Evolutionary conservation across 2,329 filamentous ascomycete genomes (phyloP).

Genomic region (Mollisia scopiformis): DNA sequence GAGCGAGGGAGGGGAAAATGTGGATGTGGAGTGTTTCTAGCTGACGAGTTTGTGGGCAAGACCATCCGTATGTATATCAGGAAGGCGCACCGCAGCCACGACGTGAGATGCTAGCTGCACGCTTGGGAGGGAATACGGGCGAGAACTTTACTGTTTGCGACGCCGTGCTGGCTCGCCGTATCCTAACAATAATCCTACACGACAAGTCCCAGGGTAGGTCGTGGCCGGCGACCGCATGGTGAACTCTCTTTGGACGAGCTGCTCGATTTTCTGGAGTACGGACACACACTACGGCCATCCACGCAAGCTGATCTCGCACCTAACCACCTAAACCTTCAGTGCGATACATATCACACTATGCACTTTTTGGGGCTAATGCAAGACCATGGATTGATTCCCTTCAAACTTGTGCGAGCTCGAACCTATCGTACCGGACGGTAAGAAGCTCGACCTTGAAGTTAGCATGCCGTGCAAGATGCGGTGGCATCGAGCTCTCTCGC

Average conservation of each 20-base stretch:
- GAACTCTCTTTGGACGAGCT: not conserved
- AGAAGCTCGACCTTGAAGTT: not conserved
- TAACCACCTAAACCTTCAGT: too few species aligned
- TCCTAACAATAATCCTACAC: too few species aligned
- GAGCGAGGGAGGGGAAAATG: not conserved
- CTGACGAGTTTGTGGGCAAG: not conserved
- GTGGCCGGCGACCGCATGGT: not conserved
- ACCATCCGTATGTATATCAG: not conserved
- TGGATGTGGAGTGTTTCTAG: constrained; percentile 4
- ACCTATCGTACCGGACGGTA: not conserved
- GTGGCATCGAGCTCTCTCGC: not conserved
- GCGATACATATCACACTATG: not conserved
- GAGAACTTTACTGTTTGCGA: constrained; percentile 3
- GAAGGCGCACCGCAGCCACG: not conserved
- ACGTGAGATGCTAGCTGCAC: not conserved
- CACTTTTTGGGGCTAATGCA: constrained; percentile 1
- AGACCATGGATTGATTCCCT: not conserved
- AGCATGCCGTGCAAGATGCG: not conserved
- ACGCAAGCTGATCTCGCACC: constrained; percentile 4
- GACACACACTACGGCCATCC: not conserved
- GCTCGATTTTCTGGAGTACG: not conserved
- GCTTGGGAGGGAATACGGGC: constrained; percentile 8
- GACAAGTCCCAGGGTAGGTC: not conserved
- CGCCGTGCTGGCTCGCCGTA: too few species aligned
- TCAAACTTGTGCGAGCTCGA: not conserved